Evolutionary conservation across 2,329 filamentous ascomycete species (phyloP).

Genomic region (Epichloe hybrida): DNA sequence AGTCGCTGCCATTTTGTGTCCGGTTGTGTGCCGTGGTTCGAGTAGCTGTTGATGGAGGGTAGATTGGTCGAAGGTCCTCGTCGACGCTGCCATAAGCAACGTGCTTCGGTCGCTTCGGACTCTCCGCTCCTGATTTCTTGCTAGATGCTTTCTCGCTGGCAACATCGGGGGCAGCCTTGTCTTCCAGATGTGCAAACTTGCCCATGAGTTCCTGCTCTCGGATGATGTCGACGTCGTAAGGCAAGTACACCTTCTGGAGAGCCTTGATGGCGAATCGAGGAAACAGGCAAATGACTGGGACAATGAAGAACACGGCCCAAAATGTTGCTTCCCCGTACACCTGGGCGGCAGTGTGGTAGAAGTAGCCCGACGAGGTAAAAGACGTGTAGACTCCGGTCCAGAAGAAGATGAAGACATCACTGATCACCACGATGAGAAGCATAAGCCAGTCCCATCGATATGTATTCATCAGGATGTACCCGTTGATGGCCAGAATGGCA

Average conservation of each 20-base stretch:
- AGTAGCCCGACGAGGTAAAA: conserved; percentile 32
- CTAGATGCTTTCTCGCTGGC: conserved; percentile 24
- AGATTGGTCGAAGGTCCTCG: conserved; percentile 85
- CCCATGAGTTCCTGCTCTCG: conserved; percentile 81
- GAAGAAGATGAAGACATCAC: conserved; percentile 79
- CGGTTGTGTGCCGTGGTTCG: conserved; percentile 60
- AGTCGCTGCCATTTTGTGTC: conserved; percentile 86
- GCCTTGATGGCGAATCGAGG: conserved; percentile 80
- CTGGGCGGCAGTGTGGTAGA: conserved; percentile 67
- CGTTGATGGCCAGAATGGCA: conserved; percentile 77
- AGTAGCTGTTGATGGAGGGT: conserved; percentile 79
- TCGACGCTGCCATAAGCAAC: conserved; percentile 52
- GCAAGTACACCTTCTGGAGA: conserved; percentile 86
- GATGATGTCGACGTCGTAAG: conserved; percentile 87
- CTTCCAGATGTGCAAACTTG: conserved; percentile 57
- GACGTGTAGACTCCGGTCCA: conserved; percentile 82
- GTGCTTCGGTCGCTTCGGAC: conserved; percentile 42
- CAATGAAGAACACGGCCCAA: conserved; percentile 73
- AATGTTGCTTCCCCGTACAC: conserved; percentile 73
- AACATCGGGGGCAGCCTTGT: conserved; percentile 20
- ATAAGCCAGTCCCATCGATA: conserved; percentile 99
- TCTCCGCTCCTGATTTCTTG: conserved; percentile 40
- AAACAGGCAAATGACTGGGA: conserved; percentile 68
- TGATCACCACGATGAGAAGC: conserved; percentile 66
- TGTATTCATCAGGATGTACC: conserved; percentile 89